Percentiles rank a stretch among this genome's conserved stretches.
Evolutionary conservation across 495 filamentous ascomycete genomes (phyloP).

Genomic region (Penicillium taxi): DNA sequence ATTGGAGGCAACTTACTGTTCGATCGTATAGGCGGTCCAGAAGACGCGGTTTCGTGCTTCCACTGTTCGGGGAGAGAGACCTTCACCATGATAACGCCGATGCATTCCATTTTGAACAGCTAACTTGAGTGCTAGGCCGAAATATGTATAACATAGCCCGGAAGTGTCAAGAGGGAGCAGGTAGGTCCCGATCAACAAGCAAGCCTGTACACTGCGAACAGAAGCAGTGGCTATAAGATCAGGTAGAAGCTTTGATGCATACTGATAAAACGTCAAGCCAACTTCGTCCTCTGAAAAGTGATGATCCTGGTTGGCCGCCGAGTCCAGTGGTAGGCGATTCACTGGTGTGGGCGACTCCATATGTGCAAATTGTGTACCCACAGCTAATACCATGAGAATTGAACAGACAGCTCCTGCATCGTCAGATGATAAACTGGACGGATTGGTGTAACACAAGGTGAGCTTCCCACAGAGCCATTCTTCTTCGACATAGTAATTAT

Average conservation of each 20-base stretch:
- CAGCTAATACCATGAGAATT: constrained; percentile 44
- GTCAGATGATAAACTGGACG: constrained; percentile 33
- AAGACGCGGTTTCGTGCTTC: constrained; percentile 45
- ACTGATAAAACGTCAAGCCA: constrained; percentile 46
- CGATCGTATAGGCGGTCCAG: constrained; percentile 46
- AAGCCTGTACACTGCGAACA: constrained; percentile 45
- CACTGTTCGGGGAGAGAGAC: constrained; percentile 33
- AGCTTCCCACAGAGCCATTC: constrained; percentile 42
- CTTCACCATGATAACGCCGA: constrained; percentile 40
- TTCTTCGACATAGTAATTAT: constrained; percentile 46
- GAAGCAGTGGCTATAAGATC: constrained; percentile 49
- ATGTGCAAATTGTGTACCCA: constrained; percentile 49
- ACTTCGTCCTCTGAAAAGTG: constrained; percentile 46
- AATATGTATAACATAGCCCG: constrained; percentile 45
- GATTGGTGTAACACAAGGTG: constrained; percentile 37
- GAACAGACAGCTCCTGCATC: constrained; percentile 41
- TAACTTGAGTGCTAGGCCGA: constrained; percentile 42
- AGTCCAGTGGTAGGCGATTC: constrained; percentile 26
- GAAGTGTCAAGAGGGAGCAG: constrained; percentile 43
- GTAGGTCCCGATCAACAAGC: constrained; percentile 43
- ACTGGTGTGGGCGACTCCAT: constrained; percentile 41
- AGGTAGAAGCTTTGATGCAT: constrained; percentile 41
- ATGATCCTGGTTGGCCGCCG: constrained; percentile 30
- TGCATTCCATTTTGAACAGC: constrained; percentile 51
- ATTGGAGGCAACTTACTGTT: constrained; percentile 26